phyloP scores from a whole-genome alignment of 1,139 yeast genomes.

The Blastobotrys elegans region DNA sequence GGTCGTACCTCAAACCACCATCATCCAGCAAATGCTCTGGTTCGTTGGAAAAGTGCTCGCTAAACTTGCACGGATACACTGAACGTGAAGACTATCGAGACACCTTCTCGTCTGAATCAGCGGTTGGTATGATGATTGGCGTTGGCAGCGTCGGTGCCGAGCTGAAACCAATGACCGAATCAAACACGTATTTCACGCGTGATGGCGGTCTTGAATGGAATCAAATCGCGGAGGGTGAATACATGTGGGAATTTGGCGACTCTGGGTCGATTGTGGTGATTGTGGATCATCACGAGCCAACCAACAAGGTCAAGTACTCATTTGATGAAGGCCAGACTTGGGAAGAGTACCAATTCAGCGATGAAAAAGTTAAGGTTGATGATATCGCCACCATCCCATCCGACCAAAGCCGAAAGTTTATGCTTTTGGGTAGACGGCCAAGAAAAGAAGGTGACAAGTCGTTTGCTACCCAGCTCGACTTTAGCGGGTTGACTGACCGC shows the following conservation, averaged over 20 bases:
- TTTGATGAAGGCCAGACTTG: conserved; percentile 78
- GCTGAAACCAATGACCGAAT: conserved; percentile 47
- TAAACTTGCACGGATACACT: conserved; percentile 87
- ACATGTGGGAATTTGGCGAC: conserved; percentile 96
- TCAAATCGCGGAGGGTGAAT: conserved; percentile 65
- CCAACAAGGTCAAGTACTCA: conserved; percentile 61
- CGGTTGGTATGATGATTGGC: conserved; percentile 80
- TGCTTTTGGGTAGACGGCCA: conserved; percentile 44
- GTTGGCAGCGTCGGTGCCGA: conserved; percentile 83
- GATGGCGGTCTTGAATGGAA: conserved; percentile 93
- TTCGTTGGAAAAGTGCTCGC: conserved; percentile 53
- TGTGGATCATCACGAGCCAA: conserved; percentile 52
- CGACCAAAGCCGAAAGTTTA: conserved; percentile 76
- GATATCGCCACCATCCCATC: conserved; percentile 90
- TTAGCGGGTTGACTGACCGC: conserved; percentile 54
- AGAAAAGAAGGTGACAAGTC: conserved; percentile 41
- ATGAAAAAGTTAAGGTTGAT: conserved; percentile 49
- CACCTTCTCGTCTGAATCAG: conserved; percentile 82
- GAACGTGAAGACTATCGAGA: conserved; percentile 82
- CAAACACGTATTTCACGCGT: conserved; percentile 67
- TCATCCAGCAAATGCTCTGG: conserved; percentile 38
- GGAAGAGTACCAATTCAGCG: conserved; percentile 60
- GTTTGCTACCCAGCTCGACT: conserved; percentile 59
- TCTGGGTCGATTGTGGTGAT: conserved; percentile 81
- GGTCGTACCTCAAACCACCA: conserved; percentile 73